Percentiles rank a stretch among this genome's conserved stretches.
These are phyloP conservation scores for Tolypocladium inflatum DNA, from an alignment of 2,329 filamentous ascomycete species.

Conservation along the genomic window DNA sequence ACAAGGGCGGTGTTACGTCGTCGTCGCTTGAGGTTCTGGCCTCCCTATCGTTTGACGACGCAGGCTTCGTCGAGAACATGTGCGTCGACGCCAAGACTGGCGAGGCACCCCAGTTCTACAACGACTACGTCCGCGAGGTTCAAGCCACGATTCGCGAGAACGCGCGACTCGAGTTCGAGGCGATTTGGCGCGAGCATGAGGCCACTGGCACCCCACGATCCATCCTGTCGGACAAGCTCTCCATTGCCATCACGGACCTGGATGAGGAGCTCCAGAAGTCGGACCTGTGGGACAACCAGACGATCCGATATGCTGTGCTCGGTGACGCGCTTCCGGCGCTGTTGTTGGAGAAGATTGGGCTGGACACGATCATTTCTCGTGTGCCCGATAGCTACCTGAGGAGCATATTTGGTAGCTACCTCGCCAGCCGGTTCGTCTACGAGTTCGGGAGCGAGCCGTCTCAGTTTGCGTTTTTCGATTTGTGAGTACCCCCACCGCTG, in stretches of 20 bases:
- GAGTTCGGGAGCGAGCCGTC: constrained; percentile 85
- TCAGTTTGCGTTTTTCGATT: constrained; percentile 98
- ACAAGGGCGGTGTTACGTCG: constrained; percentile 97
- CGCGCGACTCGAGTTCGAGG: constrained; percentile 89
- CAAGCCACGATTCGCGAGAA: constrained; percentile 88
- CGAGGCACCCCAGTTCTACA: constrained; percentile 80
- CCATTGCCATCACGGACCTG: constrained; percentile 85
- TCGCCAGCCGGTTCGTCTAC: constrained; percentile 94
- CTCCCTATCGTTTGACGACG: constrained; percentile 87
- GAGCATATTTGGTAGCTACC: constrained; percentile 91
- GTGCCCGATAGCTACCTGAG: constrained; percentile 89
- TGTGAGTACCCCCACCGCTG: constrained; percentile 49
- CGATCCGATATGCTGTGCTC: constrained; percentile 69
- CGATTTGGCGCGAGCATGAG: constrained; percentile 92
- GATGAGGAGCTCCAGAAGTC: constrained; percentile 95
- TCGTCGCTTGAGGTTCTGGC: constrained; percentile 95
- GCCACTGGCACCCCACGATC: constrained; percentile 70
- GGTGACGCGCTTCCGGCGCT: constrained; percentile 78
- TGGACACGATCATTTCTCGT: constrained; percentile 76
- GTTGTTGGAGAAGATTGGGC: constrained; percentile 78
- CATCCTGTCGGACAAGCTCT: constrained; percentile 84
- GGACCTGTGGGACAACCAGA: constrained; percentile 78
- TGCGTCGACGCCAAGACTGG: constrained; percentile 63
- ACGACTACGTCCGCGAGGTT: constrained; percentile 83
- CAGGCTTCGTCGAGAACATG: constrained; percentile 86